Conservation (phyloP, 2,329 filamentous ascomycete species). For the Alternaria brassicicola region DNA sequence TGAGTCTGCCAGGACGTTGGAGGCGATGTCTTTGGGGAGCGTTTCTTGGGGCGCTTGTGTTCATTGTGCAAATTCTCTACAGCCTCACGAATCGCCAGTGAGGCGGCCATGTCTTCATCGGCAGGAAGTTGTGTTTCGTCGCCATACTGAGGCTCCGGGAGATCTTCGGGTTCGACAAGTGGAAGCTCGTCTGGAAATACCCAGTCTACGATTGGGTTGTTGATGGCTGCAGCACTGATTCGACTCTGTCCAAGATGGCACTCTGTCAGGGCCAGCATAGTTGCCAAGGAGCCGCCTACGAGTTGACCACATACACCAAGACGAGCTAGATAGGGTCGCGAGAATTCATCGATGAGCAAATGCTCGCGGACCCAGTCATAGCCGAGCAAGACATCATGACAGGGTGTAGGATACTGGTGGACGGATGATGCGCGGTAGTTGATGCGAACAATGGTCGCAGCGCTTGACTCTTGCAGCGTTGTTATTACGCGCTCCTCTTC, state of each 20-base stretch:
- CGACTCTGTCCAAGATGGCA: constrained; percentile 50
- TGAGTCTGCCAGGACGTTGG: constrained; percentile 38
- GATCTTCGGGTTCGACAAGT: constrained; percentile 21
- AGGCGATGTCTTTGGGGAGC: constrained; percentile 24
- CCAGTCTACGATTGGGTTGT: constrained; percentile 58
- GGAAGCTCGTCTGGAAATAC: constrained; percentile 48
- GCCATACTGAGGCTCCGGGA: constrained; percentile 37
- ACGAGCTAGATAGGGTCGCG: constrained; percentile 34
- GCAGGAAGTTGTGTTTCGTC: constrained; percentile 43
- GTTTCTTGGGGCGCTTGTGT: constrained; percentile 21
- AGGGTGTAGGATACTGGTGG: constrained; percentile 52
- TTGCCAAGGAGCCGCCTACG: constrained; percentile 55
- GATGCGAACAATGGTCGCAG: constrained; percentile 52
- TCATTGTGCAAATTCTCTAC: constrained; percentile 9
- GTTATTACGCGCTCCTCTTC: constrained; percentile 43
- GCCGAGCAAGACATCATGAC: constrained; percentile 55
- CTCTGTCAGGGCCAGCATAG: constrained; percentile 58
- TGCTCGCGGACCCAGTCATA: constrained; percentile 57
- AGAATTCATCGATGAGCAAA: constrained; percentile 33
- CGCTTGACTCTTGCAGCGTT: constrained; percentile 44
- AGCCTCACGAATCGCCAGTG: constrained; percentile 12
- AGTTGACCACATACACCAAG: constrained; percentile 57
- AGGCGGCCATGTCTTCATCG: constrained; percentile 34
- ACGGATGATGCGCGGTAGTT: constrained; percentile 52
- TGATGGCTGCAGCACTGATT: constrained; percentile 54